These are phyloP conservation scores for Paramecium tetraurelia DNA, from an alignment of 73 alveolate species.

Conservation along the genomic window DNA sequence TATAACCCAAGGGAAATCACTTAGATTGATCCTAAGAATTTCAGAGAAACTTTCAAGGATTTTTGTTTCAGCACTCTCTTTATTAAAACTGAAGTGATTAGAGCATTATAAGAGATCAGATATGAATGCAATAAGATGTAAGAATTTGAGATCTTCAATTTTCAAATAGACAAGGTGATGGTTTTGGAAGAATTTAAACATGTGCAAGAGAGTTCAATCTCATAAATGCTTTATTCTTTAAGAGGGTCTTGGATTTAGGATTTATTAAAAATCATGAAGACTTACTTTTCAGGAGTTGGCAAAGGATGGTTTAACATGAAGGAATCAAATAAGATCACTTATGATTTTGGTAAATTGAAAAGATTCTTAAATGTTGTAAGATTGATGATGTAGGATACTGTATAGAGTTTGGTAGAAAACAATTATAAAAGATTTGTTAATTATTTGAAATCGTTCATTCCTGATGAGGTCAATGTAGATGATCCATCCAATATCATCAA, in stretches of 20 bases:
- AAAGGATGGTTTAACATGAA: slow-evolving; percentile 98
- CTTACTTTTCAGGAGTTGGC: slow-evolving; percentile 91
- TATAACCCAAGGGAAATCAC: slow-evolving; percentile 22
- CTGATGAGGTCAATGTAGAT: slow-evolving; percentile 78
- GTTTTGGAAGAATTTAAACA: slow-evolving; percentile 96
- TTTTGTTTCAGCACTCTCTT: slow-evolving; percentile 85
- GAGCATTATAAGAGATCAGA: slow-evolving; percentile 87
- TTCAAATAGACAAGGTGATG: slow-evolving; percentile 82
- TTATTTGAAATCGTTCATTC: slow-evolving; percentile 85
- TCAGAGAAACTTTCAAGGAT: slow-evolving; percentile 86
- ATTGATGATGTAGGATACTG: slow-evolving; percentile 97
- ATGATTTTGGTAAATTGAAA: slow-evolving; percentile 96
- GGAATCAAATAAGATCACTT: slow-evolving; percentile 95
- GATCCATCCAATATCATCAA: slow-evolving; percentile 84
- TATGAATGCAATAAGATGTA: slow-evolving; percentile 89
- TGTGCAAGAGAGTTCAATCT: slow-evolving; percentile 83
- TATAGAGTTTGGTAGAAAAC: slow-evolving; percentile 80
- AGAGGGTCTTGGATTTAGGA: slow-evolving; percentile 94
- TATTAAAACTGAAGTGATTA: slow-evolving; percentile 78
- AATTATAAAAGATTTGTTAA: slow-evolving; percentile 88
- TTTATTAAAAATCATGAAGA: slow-evolving; percentile 85
- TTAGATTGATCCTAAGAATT: slow-evolving; percentile 67
- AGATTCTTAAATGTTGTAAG: slow-evolving; percentile 94
- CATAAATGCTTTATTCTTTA: slow-evolving; percentile 80
- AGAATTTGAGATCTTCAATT: slow-evolving; percentile 82